These are phyloP conservation scores for Botrytis paeoniae DNA, from an alignment of 2,329 filamentous ascomycete genomes.

Conservation along the genomic window DNA sequence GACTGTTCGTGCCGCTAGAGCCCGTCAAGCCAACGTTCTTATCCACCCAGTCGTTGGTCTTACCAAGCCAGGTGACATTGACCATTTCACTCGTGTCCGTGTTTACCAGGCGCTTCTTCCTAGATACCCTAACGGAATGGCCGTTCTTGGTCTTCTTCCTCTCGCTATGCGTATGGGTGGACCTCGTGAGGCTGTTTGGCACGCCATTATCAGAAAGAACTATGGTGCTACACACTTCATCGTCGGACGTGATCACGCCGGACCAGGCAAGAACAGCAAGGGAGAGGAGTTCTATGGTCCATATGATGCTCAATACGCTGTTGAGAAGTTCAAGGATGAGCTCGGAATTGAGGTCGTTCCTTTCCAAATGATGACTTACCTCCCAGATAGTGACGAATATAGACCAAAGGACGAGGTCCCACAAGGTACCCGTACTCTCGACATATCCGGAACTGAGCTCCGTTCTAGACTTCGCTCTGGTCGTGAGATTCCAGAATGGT, in stretches of 20 bases:
- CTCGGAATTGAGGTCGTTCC: conserved; percentile 98
- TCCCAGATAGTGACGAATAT: conserved; percentile 97
- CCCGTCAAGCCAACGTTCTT: conserved; percentile 95
- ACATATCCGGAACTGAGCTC: conserved; percentile 87
- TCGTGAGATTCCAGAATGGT: conserved; percentile 97
- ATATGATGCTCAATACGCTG: conserved; percentile 93
- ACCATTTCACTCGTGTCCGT: conserved; percentile 98
- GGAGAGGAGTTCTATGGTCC: conserved; percentile 97
- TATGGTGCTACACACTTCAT: conserved; percentile 99
- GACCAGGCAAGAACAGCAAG: conserved; percentile 96
- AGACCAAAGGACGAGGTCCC: conserved; percentile 86
- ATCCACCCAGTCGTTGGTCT: conserved; percentile 98
- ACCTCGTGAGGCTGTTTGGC: conserved; percentile 97
- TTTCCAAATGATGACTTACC: conserved; percentile 99
- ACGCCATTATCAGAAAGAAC: conserved; percentile 99
- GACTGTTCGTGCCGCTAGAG: conserved; percentile 92
- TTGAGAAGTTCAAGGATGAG: conserved; percentile 95
- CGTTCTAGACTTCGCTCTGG: conserved; percentile 87
- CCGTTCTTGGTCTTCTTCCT: conserved; percentile 88
- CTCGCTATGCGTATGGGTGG: conserved; percentile 99
- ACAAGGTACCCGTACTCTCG: conserved; percentile 77
- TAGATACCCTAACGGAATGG: conserved; percentile 98
- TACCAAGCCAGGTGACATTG: conserved; percentile 98
- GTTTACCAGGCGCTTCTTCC: conserved; percentile 97
- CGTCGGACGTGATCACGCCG: conserved; percentile 95